Base-by-base conservation (phyloP, 2,329 filamentous ascomycete species). In the Penicillium sumatraense region DNA sequence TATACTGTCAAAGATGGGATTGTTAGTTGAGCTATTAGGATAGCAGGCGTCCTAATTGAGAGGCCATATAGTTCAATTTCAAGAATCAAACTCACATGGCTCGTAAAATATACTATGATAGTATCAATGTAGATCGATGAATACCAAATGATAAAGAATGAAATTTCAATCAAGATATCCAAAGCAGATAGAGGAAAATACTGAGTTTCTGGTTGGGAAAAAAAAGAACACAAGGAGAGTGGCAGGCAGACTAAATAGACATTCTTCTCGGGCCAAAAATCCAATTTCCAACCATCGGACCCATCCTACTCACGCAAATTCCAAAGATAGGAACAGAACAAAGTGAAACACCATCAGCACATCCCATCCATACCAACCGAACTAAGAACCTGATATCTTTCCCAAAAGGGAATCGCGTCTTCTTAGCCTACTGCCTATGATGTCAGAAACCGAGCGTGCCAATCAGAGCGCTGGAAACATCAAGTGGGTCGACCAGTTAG, bases 381-480 rank as follows among this genome's bases (percentile, higher is more conserved):
- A 46, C 26, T 41, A 24, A 52, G 40, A 59, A 46, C 20, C 44
- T 51, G 33, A 58, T 44, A 53, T 51, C 29, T 59, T 53, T 51
- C 59, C 54, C 23, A 58, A 59, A 49, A 29, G 20, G 61, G 59
- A 21, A 56, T 59, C 26, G 62, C 52, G 51, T 23, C 29, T 36
- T 24, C 41, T 29, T 11, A 27, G 6, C 40, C 29, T 38, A 23
- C 21, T n/a, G 16, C 41, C 40, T 21, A 49, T 65, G 62, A 63
- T 42, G 57, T 65, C 62, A 65, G n/a, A 53, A 63, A 51, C 61
- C 62, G 62, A 65, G 50, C 62, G 1, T 51, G 20, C 62, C 59
- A 63, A 65, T 53, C 26, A 55, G 36, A 49, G 21, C 2, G 3
- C 9, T 10, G 9, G n/a, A 46, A 20, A 5, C 11, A 6, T 1